Base-by-base conservation (phyloP, 2,329 filamentous ascomycete genomes). In the Diplodia mutila region DNA sequence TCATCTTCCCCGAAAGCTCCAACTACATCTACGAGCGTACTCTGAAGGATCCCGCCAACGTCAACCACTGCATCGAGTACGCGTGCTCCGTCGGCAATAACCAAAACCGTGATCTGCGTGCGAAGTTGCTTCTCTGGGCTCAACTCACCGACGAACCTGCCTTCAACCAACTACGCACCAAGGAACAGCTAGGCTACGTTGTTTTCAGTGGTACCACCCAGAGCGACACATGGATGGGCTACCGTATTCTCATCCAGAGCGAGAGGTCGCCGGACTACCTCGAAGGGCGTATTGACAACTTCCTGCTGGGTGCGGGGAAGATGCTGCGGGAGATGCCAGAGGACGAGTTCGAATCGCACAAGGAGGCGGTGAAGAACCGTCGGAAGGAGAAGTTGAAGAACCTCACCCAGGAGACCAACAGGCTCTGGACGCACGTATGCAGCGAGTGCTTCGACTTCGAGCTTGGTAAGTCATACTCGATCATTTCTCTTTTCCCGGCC, bases 181-280 rank as follows among this genome's bases (percentile, higher is more conserved):
- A 98, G 80, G 94, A 99, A 78, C 94, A 99, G 80, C 89, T 99
- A 7, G 95, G 95, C 14, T 99, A 99, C 73, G 92, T 99, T 65
- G 94, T 99, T 0, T 97, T 94, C 80, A 94, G 91, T 59, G 92
- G 93, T 32, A 85, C 89, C 48, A 86, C 86, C 64, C 88, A 91
- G 66, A 82, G 88, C n/a, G 93, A 91, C 0, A 94, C 91, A 0
- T 90, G 92, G 73, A 76, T 78, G 1, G 92, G 92, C 0, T 95
- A 95, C 79, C 87, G 94, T 6, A 91, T 99, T 70, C 87, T 98
- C 69, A 93, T 99, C 34, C 95, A 99, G 81, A 97, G 93, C 76
- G 94, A 99, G 80, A 90, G 90, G 76, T 89, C 90, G 2, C 90
- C 92, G 0, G 85, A 90, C 51, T 98, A 96, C 74, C 83, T 99